Evolutionary conservation across 2,329 filamentous ascomycete species (phyloP).

Genomic region (Paecilomyces dactylethromorphus): DNA sequence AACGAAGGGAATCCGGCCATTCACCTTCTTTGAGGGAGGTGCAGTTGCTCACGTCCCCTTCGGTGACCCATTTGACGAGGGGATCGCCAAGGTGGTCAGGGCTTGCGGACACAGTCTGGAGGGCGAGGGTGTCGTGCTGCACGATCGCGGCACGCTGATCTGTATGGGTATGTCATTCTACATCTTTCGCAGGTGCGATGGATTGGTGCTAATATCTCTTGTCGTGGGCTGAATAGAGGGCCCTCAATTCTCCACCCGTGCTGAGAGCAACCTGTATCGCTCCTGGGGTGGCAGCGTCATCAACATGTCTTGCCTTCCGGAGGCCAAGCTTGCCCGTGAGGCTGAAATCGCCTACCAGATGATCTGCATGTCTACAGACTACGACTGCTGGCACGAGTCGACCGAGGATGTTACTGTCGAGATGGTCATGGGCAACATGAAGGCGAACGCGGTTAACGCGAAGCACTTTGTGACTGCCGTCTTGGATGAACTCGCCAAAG

Average conservation of each 20-base stretch:
- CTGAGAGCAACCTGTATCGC: conserved; percentile 92
- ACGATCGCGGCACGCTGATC: conserved; percentile 76
- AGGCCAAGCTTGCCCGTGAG: conserved; percentile 92
- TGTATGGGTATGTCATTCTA: conserved; percentile 68
- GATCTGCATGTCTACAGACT: conserved; percentile 99
- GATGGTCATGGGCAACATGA: conserved; percentile 97
- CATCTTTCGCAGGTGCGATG: neutral
- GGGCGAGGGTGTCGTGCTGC: conserved; percentile 77
- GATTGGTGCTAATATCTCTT: neutral
- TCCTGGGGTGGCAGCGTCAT: conserved; percentile 90
- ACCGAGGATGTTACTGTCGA: conserved; percentile 81
- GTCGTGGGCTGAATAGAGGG: conserved; percentile 58
- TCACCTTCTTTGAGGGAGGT: conserved; percentile 80
- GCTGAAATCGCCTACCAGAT: conserved; percentile 96
- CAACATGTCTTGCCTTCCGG: conserved; percentile 95
- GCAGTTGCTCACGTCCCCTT: conserved; percentile 93
- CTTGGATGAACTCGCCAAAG: conserved; percentile 73
- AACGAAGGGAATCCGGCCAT: conserved; percentile 88
- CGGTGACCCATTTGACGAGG: conserved; percentile 85
- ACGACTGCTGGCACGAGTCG: conserved; percentile 90
- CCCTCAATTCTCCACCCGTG: conserved; percentile 94
- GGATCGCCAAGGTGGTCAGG: conserved; percentile 68
- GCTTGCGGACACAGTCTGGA: conserved; percentile 69
- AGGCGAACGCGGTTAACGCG: conserved; percentile 83
- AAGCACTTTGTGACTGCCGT: conserved; percentile 78